These are phyloP conservation scores for Ustilago trichophora DNA, from an alignment of 1,284 basidiomycete species.

Conservation along the genomic window DNA sequence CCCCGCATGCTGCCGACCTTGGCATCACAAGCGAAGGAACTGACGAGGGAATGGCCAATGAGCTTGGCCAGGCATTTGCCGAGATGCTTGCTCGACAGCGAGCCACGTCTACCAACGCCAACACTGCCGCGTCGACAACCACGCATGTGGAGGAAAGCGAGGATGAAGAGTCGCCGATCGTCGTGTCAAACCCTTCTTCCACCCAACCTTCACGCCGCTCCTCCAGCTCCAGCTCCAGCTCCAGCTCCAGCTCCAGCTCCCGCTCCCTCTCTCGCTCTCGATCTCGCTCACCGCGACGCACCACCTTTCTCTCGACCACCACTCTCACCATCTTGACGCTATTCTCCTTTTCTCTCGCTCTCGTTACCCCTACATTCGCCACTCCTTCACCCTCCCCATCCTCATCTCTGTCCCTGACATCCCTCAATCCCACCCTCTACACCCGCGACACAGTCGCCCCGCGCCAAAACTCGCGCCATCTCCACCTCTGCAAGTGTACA, in stretches of 20 bases:
- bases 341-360: conserved; percentile 17
- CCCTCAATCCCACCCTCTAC: neutral
- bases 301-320: conserved; percentile 11
- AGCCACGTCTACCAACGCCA: neutral
- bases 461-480: conserved; percentile 9
- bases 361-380: conserved; percentile 11
- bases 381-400: conserved; percentile 1
- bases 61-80: conserved; percentile 17
- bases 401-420: neutral
- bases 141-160: neutral
- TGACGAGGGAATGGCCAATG: neutral
- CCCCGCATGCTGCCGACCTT: neutral
- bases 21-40: neutral
- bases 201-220: no score
- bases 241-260: neutral
- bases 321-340: conserved; percentile 23
- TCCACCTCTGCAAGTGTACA: conserved; percentile 66
- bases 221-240: neutral
- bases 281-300: conserved; percentile 6
- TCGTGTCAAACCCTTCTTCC: conserved; percentile 20
- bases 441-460: neutral
- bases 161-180: conserved; percentile 9
- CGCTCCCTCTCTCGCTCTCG: conserved; percentile 6
- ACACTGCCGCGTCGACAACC: neutral
- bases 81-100: conserved; percentile 27